Evolutionary conservation across 2,329 filamentous ascomycete genomes (phyloP).

Genomic region (Cladosporium oxysporum): DNA sequence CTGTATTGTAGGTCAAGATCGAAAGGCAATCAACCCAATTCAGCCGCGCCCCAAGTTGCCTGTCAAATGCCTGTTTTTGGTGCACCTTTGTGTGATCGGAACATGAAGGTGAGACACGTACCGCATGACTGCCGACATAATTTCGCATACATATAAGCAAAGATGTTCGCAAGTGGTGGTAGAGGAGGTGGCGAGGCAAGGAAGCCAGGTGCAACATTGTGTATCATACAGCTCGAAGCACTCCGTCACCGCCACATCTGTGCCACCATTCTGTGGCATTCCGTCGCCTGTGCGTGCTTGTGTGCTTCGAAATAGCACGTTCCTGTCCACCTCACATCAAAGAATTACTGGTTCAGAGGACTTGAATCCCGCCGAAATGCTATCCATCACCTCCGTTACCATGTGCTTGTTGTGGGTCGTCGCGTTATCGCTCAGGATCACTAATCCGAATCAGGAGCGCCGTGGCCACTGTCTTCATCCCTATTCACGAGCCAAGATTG

Average conservation of each 20-base stretch:
- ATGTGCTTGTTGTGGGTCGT: background rate
- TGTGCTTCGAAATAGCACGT: background rate
- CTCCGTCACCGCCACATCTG: conserved; percentile 1
- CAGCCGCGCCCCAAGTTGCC: background rate
- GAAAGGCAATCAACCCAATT: background rate
- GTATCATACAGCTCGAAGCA: background rate
- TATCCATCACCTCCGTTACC: background rate
- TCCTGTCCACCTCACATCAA: background rate
- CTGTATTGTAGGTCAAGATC: background rate
- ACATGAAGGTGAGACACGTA: background rate
- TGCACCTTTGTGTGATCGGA: background rate
- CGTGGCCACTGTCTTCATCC: background rate
- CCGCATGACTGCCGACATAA: background rate
- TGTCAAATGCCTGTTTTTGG: background rate
- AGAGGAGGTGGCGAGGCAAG: background rate
- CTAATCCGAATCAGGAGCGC: background rate
- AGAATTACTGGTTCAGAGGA: background rate
- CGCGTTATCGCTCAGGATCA: background rate
- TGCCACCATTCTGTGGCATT: background rate
- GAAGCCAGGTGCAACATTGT: background rate
- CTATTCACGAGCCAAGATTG: background rate
- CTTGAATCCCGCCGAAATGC: background rate
- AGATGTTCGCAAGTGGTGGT: background rate
- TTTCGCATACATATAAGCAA: background rate
- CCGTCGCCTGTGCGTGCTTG: background rate